These are phyloP conservation scores for Yamadazyma dushanensis DNA, from an alignment of 1,139 yeast genomes.

Conservation along the genomic window DNA sequence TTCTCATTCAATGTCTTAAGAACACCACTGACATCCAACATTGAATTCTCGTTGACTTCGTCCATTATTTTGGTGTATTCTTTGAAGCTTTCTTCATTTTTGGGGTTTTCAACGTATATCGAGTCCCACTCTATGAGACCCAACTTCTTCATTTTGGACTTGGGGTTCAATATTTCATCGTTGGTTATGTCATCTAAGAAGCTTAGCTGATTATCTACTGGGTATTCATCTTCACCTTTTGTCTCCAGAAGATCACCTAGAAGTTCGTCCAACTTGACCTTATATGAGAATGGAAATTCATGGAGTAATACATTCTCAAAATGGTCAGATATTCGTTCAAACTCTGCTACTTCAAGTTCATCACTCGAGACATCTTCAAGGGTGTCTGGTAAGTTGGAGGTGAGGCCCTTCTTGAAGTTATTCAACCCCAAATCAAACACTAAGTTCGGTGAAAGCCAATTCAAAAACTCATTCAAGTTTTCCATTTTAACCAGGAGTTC, in stretches of 20 bases:
- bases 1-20: slow-evolving; percentile 11
- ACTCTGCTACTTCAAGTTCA: slow-evolving; percentile 9
- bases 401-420: slow-evolving; percentile 15
- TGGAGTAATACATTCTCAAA: slow-evolving; percentile 19
- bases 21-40: slow-evolving; percentile 11
- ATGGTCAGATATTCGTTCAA: slow-evolving; percentile 6
- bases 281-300: slow-evolving; percentile 37
- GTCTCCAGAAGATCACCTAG: slow-evolving; percentile 23
- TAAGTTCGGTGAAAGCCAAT: slow-evolving; percentile 34
- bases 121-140: slow-evolving; percentile 40
- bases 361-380: neutral
- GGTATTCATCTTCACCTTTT: slow-evolving; percentile 17
- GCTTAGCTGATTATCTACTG: slow-evolving; percentile 32
- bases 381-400: slow-evolving; percentile 15
- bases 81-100: slow-evolving; percentile 22
- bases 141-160: slow-evolving; percentile 26
- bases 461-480: slow-evolving; percentile 34
- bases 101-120: slow-evolving; percentile 17
- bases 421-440: slow-evolving; percentile 40
- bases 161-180: slow-evolving; percentile 32
- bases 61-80: slow-evolving; percentile 23
- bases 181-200: slow-evolving; percentile 42
- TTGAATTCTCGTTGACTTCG: slow-evolving; percentile 15
- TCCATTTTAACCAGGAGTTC: slow-evolving; percentile 32
- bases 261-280: slow-evolving; percentile 34